A percentile compares a stretch with the other conserved stretches of the same genome.
Evolutionary conservation across 352 stramenopile species (phyloP).

Genomic region (Globisporangium uncinulatum): DNA sequence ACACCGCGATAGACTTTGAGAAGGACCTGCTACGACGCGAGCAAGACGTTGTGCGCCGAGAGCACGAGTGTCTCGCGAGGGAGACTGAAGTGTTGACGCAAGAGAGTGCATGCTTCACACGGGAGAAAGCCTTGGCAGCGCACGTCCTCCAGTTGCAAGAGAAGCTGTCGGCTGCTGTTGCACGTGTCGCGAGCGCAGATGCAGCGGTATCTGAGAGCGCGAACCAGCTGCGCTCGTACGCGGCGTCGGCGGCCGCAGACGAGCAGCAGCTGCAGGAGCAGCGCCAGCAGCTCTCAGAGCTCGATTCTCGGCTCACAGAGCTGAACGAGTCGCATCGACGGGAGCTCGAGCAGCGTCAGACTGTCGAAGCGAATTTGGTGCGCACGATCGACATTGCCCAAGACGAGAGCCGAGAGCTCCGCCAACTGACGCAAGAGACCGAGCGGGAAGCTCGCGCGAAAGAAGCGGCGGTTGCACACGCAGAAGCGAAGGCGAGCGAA

Average conservation of each 20-base stretch:
- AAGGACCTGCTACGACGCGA: slow-evolving; percentile 43
- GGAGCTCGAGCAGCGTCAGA: slow-evolving; percentile 5
- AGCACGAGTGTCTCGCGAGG: slow-evolving; percentile 24
- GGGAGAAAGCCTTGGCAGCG: slow-evolving; percentile 23
- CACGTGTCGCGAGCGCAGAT: slow-evolving; percentile 21
- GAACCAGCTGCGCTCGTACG: not conserved
- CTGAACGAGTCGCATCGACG: slow-evolving; percentile 3
- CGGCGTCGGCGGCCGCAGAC: not conserved
- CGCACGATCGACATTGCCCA: slow-evolving; percentile 14
- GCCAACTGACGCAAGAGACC: slow-evolving; percentile 15
- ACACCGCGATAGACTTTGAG: slow-evolving; percentile 52
- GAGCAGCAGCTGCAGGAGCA: not conserved
- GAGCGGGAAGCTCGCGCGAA: slow-evolving; percentile 16
- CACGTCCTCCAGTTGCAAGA: slow-evolving; percentile 26
- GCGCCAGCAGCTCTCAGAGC: not conserved
- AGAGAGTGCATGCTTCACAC: slow-evolving; percentile 30
- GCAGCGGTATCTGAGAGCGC: slow-evolving; percentile 13
- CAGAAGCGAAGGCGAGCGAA: not conserved
- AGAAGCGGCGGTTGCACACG: slow-evolving; percentile 7
- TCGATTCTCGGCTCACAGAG: slow-evolving; percentile 4
- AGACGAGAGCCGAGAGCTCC: slow-evolving; percentile 14
- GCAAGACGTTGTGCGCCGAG: slow-evolving; percentile 21
- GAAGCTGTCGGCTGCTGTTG: slow-evolving; percentile 15
- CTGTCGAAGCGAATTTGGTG: slow-evolving; percentile 7
- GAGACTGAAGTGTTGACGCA: slow-evolving; percentile 29